phyloP scores from a whole-genome alignment of 129 eudicot species.

The Ambrosia trifida region DNA sequence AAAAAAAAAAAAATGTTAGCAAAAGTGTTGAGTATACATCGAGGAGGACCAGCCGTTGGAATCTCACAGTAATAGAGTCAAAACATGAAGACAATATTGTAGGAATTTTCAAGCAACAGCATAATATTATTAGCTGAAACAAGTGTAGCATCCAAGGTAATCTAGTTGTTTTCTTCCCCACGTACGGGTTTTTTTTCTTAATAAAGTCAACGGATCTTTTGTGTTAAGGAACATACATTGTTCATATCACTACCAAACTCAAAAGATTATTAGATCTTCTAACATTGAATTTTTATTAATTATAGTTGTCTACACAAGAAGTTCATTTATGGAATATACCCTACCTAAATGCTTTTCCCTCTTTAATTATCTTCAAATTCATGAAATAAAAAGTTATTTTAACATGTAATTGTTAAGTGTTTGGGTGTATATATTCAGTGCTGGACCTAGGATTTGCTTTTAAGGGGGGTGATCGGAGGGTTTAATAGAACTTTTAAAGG shows the following conservation, averaged over 20 bases:
- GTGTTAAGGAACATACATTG: conserved; percentile 10
- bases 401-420: not conserved
- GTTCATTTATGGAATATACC: conserved; percentile 20
- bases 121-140: not conserved
- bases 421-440: no score
- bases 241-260: conserved; percentile 7
- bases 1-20: not conserved
- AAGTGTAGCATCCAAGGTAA: conserved; percentile 20
- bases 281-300: not conserved
- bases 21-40: not conserved
- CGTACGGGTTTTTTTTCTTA: not conserved
- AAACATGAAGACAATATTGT: conserved; percentile 11
- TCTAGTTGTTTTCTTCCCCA: conserved; percentile 7
- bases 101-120: conserved; percentile 3
- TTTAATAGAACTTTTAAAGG: no score
- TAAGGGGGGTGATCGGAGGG: no score
- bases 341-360: not conserved
- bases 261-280: not conserved
- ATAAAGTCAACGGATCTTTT: conserved; percentile 10
- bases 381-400: not conserved
- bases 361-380: not conserved
- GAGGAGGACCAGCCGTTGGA: not conserved
- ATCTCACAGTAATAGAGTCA: conserved; percentile 1
- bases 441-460: no score
- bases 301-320: not conserved